Evolutionary conservation across 2,329 filamentous ascomycete genomes (phyloP).

Genomic region (Cytospora leucostoma): DNA sequence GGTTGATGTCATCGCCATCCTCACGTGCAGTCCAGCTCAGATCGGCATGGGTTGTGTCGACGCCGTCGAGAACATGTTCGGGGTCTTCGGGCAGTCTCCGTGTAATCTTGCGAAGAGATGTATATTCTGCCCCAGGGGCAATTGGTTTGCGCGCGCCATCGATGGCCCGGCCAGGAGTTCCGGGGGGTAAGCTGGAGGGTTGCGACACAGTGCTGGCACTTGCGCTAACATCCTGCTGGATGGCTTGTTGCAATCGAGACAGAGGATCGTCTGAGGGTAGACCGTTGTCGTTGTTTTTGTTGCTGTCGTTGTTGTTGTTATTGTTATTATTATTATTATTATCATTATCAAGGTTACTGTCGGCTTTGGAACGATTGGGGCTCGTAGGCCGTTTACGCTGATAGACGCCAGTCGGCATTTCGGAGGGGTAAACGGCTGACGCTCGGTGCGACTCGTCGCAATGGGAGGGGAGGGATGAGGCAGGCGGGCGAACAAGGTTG

Average conservation of each 20-base stretch:
- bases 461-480: not conserved
- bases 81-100: slow-evolving; percentile 11
- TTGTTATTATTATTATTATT: too few species aligned
- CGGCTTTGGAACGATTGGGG: not conserved
- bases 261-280: not conserved
- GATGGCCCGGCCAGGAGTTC: not conserved
- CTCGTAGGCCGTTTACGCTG: not conserved
- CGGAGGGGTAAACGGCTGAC: not conserved
- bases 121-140: slow-evolving; percentile 9
- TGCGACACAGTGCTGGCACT: not conserved
- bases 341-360: too few species aligned
- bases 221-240: not conserved
- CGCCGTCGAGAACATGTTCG: slow-evolving; percentile 2
- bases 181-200: not conserved
- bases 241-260: slow-evolving; percentile 3
- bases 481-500: not conserved
- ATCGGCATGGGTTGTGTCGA: slow-evolving; percentile 18
- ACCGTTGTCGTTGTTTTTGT: not conserved
- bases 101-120: slow-evolving; percentile 18
- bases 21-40: slow-evolving; percentile 12
- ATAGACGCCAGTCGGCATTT: not conserved
- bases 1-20: slow-evolving; percentile 11
- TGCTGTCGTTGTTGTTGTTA: not conserved
- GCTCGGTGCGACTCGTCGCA: not conserved
- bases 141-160: slow-evolving; percentile 14